Conservation (phyloP, 352 stramenopile genomes). For the Globisporangium megalacanthum region DNA sequence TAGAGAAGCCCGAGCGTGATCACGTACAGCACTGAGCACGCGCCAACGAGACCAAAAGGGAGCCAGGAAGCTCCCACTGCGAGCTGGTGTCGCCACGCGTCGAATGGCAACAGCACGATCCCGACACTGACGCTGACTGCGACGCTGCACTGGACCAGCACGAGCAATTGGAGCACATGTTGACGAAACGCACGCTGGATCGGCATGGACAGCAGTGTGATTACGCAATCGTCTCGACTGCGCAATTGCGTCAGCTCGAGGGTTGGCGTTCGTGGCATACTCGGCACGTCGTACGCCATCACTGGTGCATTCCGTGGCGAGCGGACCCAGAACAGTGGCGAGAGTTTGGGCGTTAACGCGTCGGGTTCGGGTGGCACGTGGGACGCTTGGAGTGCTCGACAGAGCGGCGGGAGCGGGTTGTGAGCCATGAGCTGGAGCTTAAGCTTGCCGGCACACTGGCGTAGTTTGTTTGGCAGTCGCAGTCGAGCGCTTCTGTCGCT, state of each 20-base stretch:
- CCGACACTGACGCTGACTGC: neutral
- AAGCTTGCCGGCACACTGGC: conserved; percentile 8
- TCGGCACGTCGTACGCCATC: neutral
- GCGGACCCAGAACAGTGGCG: neutral
- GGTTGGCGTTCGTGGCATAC: neutral
- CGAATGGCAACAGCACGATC: conserved; percentile 3
- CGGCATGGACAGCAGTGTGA: conserved; percentile 2
- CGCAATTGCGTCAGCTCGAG: neutral
- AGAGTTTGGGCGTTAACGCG: neutral
- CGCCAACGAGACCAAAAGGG: neutral
- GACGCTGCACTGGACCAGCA: conserved; percentile 3
- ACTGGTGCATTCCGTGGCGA: neutral
- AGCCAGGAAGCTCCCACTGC: neutral
- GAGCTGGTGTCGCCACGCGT: conserved; percentile 3
- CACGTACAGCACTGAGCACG: conserved; percentile 6
- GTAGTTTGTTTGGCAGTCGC: neutral
- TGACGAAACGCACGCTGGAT: conserved; percentile 20
- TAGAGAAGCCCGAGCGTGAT: conserved; percentile 18
- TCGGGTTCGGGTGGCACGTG: conserved; percentile 8
- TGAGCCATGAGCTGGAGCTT: conserved; percentile 12
- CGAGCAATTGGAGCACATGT: conserved; percentile 9
- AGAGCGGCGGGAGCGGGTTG: conserved; percentile 15
- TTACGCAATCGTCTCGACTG: conserved; percentile 8
- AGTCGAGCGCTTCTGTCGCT: neutral
- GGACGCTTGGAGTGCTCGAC: conserved; percentile 9